A percentile compares a stretch with the other conserved stretches of the same genome.
phyloP scores from a whole-genome alignment of 306 rosid genomes.

The Ormosia semicastrata region DNA sequence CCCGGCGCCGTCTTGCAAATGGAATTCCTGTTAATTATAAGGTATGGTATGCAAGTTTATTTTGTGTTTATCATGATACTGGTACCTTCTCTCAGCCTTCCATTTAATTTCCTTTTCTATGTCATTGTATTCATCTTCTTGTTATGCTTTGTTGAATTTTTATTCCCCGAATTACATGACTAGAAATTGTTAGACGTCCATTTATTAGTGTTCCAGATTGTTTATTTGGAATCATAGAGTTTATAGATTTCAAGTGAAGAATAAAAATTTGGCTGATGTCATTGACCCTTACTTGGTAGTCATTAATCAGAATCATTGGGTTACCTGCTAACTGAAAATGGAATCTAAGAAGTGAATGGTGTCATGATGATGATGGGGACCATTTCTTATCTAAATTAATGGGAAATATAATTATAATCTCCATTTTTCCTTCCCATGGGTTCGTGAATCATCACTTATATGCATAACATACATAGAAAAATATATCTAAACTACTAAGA shows the following conservation, averaged over 20 bases:
- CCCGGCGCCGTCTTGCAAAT: constrained; percentile 76
- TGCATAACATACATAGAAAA: not conserved
- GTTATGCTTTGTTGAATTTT: not conserved
- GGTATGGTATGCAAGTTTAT: constrained; percentile 47
- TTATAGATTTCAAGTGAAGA: not conserved
- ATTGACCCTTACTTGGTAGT: not conserved
- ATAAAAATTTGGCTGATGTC: not conserved
- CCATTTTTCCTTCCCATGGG: not conserved
- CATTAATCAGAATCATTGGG: not conserved
- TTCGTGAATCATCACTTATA: not conserved
- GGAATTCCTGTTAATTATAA: constrained; percentile 92
- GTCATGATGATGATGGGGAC: not conserved
- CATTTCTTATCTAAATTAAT: not conserved
- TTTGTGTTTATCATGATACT: constrained; percentile 16
- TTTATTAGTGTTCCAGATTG: not conserved
- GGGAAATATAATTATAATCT: not conserved
- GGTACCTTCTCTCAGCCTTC: not conserved
- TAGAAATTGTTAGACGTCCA: not conserved
- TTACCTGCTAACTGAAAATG: not conserved
- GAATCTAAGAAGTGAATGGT: not conserved
- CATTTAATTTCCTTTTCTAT: constrained; percentile 2
- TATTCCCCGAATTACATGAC: not conserved
- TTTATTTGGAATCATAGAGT: not conserved
- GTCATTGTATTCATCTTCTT: not conserved
- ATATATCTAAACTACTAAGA: not conserved